Base-by-base conservation (phyloP, 805 yeast genomes). In the Teunomyces panamensis region DNA sequence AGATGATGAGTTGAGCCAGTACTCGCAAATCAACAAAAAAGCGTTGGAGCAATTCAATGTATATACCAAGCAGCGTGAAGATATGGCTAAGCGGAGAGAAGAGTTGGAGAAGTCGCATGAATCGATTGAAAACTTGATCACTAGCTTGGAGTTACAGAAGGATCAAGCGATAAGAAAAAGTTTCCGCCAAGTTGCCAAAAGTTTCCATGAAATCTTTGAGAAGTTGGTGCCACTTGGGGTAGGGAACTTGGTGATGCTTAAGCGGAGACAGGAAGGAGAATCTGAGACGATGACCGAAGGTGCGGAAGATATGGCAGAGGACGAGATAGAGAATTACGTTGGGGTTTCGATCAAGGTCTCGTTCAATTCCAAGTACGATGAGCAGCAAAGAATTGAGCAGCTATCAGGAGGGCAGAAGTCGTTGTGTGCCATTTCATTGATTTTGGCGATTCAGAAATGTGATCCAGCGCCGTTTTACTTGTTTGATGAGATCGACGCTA, bases 401-500 rank as follows among this genome's bases (percentile, higher is more conserved):
- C 73, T 94, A 13, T 89, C 97, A 1, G 99, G 99, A 35, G 99
- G 99, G 9, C 99, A 94, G 61, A 92, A 92, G 63, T 87, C 97
- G 0, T 72, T 94, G n/a, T 91, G 98, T 73, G 98, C 99, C 0
- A 83, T 94, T 56, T 91, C 98, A 0, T 77, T 94, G 44, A 91
- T 94, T 54, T 75, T 94, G 49, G 97, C 99, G 3, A 89, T 92
- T 50, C 99, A 94, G 69, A 83, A 80, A 60, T 89, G 95, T 54
- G 98, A 94, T 56, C 98, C 98, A 9, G 97, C 97, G 7, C 97
- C 98, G 43, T 94, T 94, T 64, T 94, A 94, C 62, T 68, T 94
- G 42, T 92, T 94, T 65, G 99, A 94, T 67, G 99, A 94, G 70
- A 86, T 94, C 49, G 99, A 94, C 69, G 97, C 98, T 4, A 94